These are phyloP conservation scores for Candida andamanensis DNA, from an alignment of 805 yeast species.

Conservation along the genomic window DNA sequence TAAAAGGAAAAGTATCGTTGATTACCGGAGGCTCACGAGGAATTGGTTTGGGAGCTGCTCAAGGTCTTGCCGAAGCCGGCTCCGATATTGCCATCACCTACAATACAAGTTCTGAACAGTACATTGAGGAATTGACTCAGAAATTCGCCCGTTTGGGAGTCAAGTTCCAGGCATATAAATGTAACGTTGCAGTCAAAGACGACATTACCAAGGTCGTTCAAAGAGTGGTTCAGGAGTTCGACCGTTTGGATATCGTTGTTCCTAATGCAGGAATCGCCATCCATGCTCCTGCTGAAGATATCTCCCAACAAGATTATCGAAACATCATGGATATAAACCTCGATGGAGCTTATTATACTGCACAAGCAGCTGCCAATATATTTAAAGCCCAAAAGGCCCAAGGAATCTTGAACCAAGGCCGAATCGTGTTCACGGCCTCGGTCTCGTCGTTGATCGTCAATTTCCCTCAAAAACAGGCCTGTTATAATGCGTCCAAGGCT, in stretches of 20 bases:
- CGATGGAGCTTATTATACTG: conserved; percentile 41
- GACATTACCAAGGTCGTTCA: conserved; percentile 26
- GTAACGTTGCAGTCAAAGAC: conserved; percentile 36
- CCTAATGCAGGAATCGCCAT: conserved; percentile 44
- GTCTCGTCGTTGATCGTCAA: conserved; percentile 85
- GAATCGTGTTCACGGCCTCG: conserved; percentile 65
- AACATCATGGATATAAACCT: conserved; percentile 35
- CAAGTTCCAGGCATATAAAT: conserved; percentile 31
- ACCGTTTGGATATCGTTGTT: conserved; percentile 35
- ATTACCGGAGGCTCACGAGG: conserved; percentile 45
- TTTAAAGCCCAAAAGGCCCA: conserved; percentile 29
- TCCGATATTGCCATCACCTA: conserved; percentile 37
- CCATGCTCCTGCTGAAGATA: conserved; percentile 26
- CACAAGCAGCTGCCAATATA: conserved; percentile 44
- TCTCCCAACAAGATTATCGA: conserved; percentile 32
- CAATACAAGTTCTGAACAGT: conserved; percentile 7
- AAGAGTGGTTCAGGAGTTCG: conserved; percentile 29
- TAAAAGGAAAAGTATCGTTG: conserved; percentile 31
- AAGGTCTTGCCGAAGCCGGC: conserved; percentile 39
- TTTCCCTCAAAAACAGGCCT: conserved; percentile 80
- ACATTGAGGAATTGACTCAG: conserved; percentile 5
- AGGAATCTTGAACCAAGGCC: conserved; percentile 8
- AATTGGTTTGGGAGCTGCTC: conserved; percentile 41
- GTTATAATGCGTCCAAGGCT: conserved; percentile 84
- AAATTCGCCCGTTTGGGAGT: conserved; percentile 11